Percentiles rank a stretch among this genome's conserved stretches.
phyloP scores from a whole-genome alignment of 768 basidiomycete species.

The Podaxis sp. region DNA sequence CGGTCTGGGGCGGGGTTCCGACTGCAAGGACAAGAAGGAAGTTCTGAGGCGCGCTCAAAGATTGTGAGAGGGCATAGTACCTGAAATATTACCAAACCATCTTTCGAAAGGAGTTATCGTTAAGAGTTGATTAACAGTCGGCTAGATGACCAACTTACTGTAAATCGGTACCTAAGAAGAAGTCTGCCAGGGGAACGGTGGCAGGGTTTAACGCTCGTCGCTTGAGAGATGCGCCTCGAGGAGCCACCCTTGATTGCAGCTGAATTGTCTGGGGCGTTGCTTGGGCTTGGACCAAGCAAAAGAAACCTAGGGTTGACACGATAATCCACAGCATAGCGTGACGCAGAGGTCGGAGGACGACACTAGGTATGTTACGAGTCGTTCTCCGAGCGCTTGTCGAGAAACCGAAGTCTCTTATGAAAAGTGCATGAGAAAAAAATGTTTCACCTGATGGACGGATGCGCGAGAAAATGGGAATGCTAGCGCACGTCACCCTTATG shows the following conservation, averaged over 20 bases:
- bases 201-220: slow-evolving; percentile 36
- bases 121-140: neutral
- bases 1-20: slow-evolving; percentile 51
- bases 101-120: slow-evolving; percentile 22
- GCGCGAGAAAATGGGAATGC: neutral
- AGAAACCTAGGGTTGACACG: slow-evolving; percentile 2
- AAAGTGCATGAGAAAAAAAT: slow-evolving; percentile 3
- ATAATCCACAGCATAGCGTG: neutral
- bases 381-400: neutral
- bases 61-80: slow-evolving; percentile 21
- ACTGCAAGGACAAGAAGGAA: slow-evolving; percentile 25
- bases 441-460: neutral
- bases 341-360: neutral
- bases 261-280: slow-evolving; percentile 30
- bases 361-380: neutral
- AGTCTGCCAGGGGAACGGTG: slow-evolving; percentile 46
- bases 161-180: slow-evolving; percentile 57
- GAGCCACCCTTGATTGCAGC: slow-evolving; percentile 25
- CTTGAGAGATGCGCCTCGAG: slow-evolving; percentile 22
- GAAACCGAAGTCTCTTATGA: neutral
- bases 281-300: slow-evolving; percentile 9
- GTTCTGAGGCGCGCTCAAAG: neutral
- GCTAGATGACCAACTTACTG: slow-evolving; percentile 34
- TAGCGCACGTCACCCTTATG: neutral
- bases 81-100: slow-evolving; percentile 53